A percentile compares a stretch with the other conserved stretches of the same genome.
These are phyloP conservation scores for Pseudogymnoascus sp. DNA, from an alignment of 2,329 filamentous ascomycete species.

Conservation along the genomic window DNA sequence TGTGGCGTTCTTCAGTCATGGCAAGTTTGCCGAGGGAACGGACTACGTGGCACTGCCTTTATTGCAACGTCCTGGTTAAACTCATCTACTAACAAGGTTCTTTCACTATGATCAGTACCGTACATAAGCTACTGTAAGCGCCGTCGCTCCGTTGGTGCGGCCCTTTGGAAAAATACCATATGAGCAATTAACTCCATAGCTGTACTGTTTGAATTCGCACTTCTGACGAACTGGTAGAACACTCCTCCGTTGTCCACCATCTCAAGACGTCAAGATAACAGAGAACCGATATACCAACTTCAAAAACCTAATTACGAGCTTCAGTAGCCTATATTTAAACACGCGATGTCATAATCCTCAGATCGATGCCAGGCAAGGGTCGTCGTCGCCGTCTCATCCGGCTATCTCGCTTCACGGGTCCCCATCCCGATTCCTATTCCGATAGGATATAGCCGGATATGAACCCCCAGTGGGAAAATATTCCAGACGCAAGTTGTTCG, in stretches of 20 bases:
- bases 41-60: background rate
- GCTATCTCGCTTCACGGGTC: background rate
- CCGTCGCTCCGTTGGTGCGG: background rate
- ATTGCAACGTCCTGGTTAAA: constrained; percentile 10
- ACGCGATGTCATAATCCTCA: background rate
- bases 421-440: background rate
- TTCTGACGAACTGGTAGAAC: background rate
- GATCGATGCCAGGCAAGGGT: background rate
- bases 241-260: background rate
- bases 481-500: background rate
- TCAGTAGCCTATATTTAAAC: background rate
- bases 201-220: background rate
- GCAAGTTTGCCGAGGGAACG: background rate
- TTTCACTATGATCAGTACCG: background rate
- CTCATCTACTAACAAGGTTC: background rate
- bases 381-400: background rate
- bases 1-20: background rate
- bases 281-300: background rate
- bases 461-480: background rate
- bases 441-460: constrained; percentile 2
- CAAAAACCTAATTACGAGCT: background rate
- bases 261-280: background rate
- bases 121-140: background rate
- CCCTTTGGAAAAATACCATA: background rate
- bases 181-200: background rate